A percentile compares a stretch with the other conserved stretches of the same genome.
Evolutionary conservation across 306 rosid genomes (phyloP).

Genomic region (Luffa aegyptiaca): DNA sequence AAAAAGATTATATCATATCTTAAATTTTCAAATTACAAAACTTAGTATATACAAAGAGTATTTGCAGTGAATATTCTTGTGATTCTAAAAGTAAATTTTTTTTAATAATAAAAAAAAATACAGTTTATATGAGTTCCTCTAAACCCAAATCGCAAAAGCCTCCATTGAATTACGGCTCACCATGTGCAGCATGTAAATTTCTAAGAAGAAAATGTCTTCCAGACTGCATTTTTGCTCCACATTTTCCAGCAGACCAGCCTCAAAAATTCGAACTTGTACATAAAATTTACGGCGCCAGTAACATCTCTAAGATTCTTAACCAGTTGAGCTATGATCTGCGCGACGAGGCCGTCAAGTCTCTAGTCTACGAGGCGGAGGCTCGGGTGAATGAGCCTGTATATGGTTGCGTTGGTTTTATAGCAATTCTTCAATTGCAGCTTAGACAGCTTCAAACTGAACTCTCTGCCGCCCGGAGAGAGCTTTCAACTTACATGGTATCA

Average conservation of each 20-base stretch:
- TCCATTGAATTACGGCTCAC: neutral
- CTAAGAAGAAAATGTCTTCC: neutral
- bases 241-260: conserved; percentile 1
- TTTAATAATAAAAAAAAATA: no score
- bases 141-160: neutral
- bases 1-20: neutral
- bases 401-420: conserved; percentile 27
- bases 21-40: neutral
- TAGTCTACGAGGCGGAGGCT: conserved; percentile 30
- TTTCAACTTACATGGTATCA: neutral
- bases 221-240: conserved; percentile 1
- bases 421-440: conserved; percentile 15
- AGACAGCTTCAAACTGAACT: conserved; percentile 15
- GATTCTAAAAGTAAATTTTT: neutral
- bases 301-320: neutral
- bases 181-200: conserved; percentile 13
- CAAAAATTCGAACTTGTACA: neutral
- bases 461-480: neutral
- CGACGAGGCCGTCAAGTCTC: neutral
- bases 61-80: neutral
- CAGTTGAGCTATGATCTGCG: neutral
- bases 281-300: neutral
- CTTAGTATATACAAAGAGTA: neutral
- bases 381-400: conserved; percentile 27
- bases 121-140: neutral